Conservation (phyloP, 768 basidiomycete species). For the Mycena capillaripes region DNA sequence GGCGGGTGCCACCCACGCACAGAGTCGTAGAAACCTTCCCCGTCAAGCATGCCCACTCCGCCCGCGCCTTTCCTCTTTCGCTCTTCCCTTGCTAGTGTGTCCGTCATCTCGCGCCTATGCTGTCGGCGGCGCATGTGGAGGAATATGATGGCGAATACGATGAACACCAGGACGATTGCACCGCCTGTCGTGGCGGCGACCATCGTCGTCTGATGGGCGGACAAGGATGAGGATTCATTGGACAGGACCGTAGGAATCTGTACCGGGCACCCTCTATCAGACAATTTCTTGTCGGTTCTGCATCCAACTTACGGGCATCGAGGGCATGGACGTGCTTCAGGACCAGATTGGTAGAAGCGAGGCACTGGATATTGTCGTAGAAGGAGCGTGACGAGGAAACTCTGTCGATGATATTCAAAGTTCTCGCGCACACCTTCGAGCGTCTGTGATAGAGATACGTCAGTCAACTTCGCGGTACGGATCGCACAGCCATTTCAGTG, state of each 20-base stretch:
- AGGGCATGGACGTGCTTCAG: not conserved
- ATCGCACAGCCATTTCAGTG: not conserved
- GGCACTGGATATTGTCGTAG: not conserved
- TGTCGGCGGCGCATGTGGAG: conserved; percentile 23
- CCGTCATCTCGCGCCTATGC: conserved; percentile 7
- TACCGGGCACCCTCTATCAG: not conserved
- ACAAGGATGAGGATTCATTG: not conserved
- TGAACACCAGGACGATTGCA: conserved; percentile 25
- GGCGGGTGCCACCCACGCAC: not conserved
- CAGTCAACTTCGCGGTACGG: not conserved
- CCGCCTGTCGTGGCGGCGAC: conserved; percentile 28
- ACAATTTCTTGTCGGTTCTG: no score
- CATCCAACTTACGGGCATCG: conserved; percentile 19
- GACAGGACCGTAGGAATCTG: conserved; percentile 28
- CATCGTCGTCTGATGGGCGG: conserved; percentile 3
- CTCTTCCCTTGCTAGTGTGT: conserved; percentile 15
- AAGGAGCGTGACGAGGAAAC: conserved; percentile 4
- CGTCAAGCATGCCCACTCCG: conserved; percentile 29
- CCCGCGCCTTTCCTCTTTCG: conserved; percentile 24
- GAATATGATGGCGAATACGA: conserved; percentile 29
- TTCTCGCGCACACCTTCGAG: conserved; percentile 7
- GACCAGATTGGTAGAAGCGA: not conserved
- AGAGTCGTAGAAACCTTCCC: conserved; percentile 26
- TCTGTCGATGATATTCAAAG: not conserved
- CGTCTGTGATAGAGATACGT: not conserved